Percentiles rank a stretch among this genome's conserved stretches.
Evolutionary conservation across 345 rosid genomes (phyloP).

Genomic region (Anacardium occidentale): DNA sequence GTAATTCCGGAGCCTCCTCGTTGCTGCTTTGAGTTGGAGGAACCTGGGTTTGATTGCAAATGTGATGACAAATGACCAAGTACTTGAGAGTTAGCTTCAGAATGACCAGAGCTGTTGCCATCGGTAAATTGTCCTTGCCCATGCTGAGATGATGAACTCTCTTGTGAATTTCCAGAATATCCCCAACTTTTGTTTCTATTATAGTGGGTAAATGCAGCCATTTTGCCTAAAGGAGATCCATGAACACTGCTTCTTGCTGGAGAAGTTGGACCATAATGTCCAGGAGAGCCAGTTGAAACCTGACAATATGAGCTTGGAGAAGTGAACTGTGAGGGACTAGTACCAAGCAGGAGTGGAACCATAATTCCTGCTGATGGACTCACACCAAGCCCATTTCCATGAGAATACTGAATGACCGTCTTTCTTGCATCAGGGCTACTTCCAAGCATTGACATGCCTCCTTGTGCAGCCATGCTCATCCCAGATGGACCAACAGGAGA

Average conservation of each 20-base stretch:
- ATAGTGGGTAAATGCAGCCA: conserved; percentile 71
- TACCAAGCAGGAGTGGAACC: conserved; percentile 89
- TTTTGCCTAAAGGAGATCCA: conserved; percentile 91
- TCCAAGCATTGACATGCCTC: conserved; percentile 74
- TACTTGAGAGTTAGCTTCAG: conserved; percentile 54
- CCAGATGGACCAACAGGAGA: conserved; percentile 92
- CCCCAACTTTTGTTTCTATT: conserved; percentile 83
- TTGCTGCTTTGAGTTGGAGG: conserved; percentile 54
- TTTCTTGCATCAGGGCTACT: conserved; percentile 92
- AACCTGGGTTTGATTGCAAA: conserved; percentile 48
- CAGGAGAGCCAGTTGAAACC: conserved; percentile 74
- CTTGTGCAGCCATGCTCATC: conserved; percentile 67
- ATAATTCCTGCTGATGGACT: conserved; percentile 94
- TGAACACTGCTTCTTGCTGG: conserved; percentile 86
- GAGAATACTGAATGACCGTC: conserved; percentile 68
- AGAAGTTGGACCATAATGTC: conserved; percentile 94
- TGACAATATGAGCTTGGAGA: conserved; percentile 79
- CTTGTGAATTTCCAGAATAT: conserved; percentile 73
- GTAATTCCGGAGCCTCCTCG: conserved; percentile 51
- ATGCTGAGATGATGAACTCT: conserved; percentile 49
- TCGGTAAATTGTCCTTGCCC: conserved; percentile 71
- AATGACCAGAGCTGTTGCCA: conserved; percentile 41
- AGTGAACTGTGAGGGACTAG: conserved; percentile 95
- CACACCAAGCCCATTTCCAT: conserved; percentile 82
- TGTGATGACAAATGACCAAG: conserved; percentile 49